Base-by-base conservation (phyloP, 2,329 filamentous ascomycete genomes). In the Penicillium sp. region DNA sequence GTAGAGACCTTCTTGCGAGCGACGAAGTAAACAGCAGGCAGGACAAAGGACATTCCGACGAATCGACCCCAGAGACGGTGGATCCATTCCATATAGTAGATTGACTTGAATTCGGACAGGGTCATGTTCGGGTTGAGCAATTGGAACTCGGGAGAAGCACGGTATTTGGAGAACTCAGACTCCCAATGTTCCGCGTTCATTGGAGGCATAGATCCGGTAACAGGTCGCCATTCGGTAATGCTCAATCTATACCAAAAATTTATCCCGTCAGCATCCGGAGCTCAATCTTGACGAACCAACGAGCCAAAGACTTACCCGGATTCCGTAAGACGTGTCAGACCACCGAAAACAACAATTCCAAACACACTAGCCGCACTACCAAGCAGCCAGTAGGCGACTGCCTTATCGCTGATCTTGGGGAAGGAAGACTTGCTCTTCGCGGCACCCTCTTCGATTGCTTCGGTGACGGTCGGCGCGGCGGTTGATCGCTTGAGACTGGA, bases 11-110 rank as follows among this genome's bases (percentile, higher is more conserved):
- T 85, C 61, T 89, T 86, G 42, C 89, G 86, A 18, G 88, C 87
- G 68, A 97, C 84, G 70, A 97, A 95, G 80, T 96, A 97, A 52
- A 88, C 75, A 7, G 93, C 90, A 1, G 94, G 94, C 1, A 97
- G 70, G 45, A 96, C 86, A 74, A 97, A 97, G 47, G 91, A 89
- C 59, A 97, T 75, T 55, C 94, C 94, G 54, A 99, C 90, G 65
- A 96, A 82, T 61, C 94, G 88, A 43, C 94, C 94, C 92, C 94
- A 97, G 52, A 97, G 82, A 29, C 94, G 86, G 75, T 99, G 94
- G 42, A 88, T 86, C 94, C 94, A 99, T 80, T 99, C 94, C 94
- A 97, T 97, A 75, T 89, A 99, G 83, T 97, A 99, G 63, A 99
- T 99, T 72, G 94, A 89, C 76, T 97, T 97, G 80, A 97, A 99